A percentile compares a stretch with the other conserved stretches of the same genome.
These are phyloP conservation scores for Lactarius pseudohatsudake DNA, from an alignment of 768 basidiomycete genomes.

Conservation along the genomic window DNA sequence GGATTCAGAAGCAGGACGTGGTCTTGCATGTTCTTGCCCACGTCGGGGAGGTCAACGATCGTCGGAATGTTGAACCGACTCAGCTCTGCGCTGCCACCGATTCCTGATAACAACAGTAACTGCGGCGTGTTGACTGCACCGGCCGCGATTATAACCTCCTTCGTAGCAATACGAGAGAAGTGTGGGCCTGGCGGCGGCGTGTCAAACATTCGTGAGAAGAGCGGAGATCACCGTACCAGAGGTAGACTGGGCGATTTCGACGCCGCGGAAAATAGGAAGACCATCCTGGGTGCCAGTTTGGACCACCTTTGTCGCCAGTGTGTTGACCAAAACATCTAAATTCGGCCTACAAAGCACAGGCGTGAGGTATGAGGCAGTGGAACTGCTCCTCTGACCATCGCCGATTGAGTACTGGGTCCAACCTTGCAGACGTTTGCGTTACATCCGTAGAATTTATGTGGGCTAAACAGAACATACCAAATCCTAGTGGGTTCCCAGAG, in stretches of 20 bases:
- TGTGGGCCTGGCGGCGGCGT: conserved; percentile 6
- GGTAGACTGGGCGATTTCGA: neutral
- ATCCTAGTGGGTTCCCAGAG: no score
- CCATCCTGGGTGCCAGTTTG: neutral
- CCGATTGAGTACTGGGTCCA: no score
- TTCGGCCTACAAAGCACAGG: conserved; percentile 1
- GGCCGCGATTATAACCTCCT: conserved; percentile 23
- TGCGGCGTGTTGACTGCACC: conserved; percentile 27
- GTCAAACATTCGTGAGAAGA: neutral
- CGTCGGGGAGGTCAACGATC: conserved; percentile 32
- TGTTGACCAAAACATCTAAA: neutral
- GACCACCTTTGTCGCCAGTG: neutral
- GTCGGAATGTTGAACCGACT: conserved; percentile 28
- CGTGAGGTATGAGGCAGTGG: no score
- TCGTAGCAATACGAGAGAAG: conserved; percentile 20
- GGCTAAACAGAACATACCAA: neutral
- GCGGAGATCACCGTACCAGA: neutral
- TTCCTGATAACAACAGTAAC: conserved; percentile 35
- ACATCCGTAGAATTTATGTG: neutral
- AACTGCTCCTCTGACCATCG: no score
- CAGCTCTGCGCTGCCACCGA: conserved; percentile 32
- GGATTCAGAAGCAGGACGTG: conserved; percentile 24
- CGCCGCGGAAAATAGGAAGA: neutral
- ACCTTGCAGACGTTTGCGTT: no score
- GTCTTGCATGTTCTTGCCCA: conserved; percentile 36